Evolutionary conservation across 371 early-diverging fungal genomes (phyloP).

Genomic region (Neoconidiobolus thromboides): DNA sequence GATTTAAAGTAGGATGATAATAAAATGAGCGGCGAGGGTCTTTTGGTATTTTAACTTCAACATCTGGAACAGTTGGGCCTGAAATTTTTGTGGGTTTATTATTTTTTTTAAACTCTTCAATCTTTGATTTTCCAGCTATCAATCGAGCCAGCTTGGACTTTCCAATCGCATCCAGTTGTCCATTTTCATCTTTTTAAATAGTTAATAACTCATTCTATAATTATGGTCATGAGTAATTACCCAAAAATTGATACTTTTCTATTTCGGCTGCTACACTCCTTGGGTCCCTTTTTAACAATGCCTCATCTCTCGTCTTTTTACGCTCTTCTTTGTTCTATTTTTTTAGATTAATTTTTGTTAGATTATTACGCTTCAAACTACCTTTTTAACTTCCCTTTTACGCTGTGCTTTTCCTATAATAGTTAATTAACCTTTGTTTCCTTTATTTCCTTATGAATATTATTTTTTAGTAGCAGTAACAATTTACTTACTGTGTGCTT

Average conservation of each 20-base stretch:
- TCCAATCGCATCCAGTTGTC: neutral
- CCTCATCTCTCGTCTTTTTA: neutral
- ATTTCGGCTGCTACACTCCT: neutral
- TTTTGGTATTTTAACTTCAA: neutral
- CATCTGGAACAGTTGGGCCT: no score
- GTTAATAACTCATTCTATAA: neutral
- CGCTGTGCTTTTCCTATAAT: constrained; percentile 1
- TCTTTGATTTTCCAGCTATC: constrained; percentile 1
- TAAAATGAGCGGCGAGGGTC: constrained; percentile 18
- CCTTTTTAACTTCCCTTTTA: constrained; percentile 2
- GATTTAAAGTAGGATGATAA: constrained; percentile 18
- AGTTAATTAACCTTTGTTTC: neutral
- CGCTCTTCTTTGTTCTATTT: neutral
- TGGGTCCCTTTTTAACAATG: neutral
- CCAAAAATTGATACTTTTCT: neutral
- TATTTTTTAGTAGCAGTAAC: neutral
- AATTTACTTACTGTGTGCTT: neutral
- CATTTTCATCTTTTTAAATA: neutral
- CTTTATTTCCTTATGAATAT: no score
- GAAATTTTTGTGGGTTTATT: no score
- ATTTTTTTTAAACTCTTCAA: neutral
- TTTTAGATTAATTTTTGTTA: neutral
- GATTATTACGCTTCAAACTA: neutral
- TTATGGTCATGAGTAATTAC: neutral
- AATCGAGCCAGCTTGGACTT: neutral